Base-by-base conservation (phyloP, 345 rosid genomes). In the Bretschneidera sinensis region DNA sequence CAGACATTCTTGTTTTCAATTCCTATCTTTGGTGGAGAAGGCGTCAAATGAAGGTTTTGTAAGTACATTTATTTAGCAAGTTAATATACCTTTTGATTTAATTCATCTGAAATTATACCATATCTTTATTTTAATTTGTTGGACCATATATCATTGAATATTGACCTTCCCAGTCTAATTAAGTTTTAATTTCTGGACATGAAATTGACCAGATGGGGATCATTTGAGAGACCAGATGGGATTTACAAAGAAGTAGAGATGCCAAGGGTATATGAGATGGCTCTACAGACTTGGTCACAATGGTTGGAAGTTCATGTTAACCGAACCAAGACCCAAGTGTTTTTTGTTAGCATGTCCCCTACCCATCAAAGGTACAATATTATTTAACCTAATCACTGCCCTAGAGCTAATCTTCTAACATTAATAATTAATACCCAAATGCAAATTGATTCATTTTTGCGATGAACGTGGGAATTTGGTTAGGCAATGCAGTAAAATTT, bases 1-100 rank as follows among this genome's bases (percentile, higher is more conserved):
- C 83, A 9, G 92, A 88, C 71, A 69, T 83, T 39, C 81, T 94
- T 23, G 78, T 94, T 19, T 90, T 90, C 53, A 86, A 94, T 73
- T 81, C 97, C 5, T 94, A 90, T 55, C 81, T 88, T 21, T 94
- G 99, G 99, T 91, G 99, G 99, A 86, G 87, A 78, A 75, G 71
- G 53, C 67, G 82, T 52, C 34, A 61, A 51, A 94, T 94, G 77
- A 85, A 83, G 65, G 83, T 86, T 33, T 28, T 90, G 97, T 94
- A 73, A 91, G 96, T 67, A 51, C 58, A n/a, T n/a, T n/a, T n/a
- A n/a, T n/a, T n/a, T n/a, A n/a, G n/a, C n/a, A n/a, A n/a, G n/a
- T n/a, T n/a, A n/a, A n/a, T n/a, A n/a, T n/a, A n/a, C n/a, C n/a
- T n/a, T n/a, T n/a, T n/a, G n/a, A n/a, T n/a, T n/a, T n/a, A n/a